Conservation (phyloP, 768 basidiomycete genomes). For the Russula compacta region DNA sequence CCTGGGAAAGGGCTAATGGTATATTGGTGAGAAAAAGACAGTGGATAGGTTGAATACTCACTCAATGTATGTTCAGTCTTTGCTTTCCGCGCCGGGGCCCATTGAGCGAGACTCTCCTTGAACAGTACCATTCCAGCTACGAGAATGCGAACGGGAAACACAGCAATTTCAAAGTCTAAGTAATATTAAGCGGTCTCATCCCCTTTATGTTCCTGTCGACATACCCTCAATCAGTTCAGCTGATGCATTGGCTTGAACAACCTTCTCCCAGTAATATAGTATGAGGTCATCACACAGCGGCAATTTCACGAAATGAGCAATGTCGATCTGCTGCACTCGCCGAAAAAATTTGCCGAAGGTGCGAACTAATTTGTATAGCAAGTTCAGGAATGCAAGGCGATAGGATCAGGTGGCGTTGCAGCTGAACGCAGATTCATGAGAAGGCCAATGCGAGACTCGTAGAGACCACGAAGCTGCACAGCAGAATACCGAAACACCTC, state of each 20-base stretch:
- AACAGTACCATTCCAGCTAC: slow-evolving; percentile 83
- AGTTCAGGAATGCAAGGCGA: slow-evolving; percentile 39
- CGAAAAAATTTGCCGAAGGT: slow-evolving; percentile 77
- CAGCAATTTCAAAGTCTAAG: slow-evolving; percentile 50
- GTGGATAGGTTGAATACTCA: slow-evolving; percentile 24
- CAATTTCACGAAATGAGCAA: slow-evolving; percentile 50
- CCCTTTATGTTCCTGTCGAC: not conserved
- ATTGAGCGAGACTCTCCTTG: slow-evolving; percentile 72
- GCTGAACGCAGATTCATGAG: slow-evolving; percentile 35
- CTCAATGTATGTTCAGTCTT: slow-evolving; percentile 53
- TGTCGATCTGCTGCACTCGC: slow-evolving; percentile 55
- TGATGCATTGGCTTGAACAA: slow-evolving; percentile 58
- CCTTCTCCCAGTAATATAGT: slow-evolving; percentile 74
- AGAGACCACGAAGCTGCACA: slow-evolving; percentile 45
- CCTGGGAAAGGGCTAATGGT: slow-evolving; percentile 46
- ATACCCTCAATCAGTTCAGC: slow-evolving; percentile 49
- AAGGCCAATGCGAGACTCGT: slow-evolving; percentile 48
- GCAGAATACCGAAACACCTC: slow-evolving; percentile 54
- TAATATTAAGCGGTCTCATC: not conserved
- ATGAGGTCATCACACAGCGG: slow-evolving; percentile 59
- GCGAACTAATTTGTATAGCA: slow-evolving; percentile 59
- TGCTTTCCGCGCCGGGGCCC: slow-evolving; percentile 57
- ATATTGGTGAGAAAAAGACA: slow-evolving; percentile 12
- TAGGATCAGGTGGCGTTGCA: slow-evolving; percentile 29
- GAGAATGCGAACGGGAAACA: slow-evolving; percentile 71